Base-by-base conservation (phyloP, 2,329 filamentous ascomycete genomes). In the Rhytidhysteron rufulum region DNA sequence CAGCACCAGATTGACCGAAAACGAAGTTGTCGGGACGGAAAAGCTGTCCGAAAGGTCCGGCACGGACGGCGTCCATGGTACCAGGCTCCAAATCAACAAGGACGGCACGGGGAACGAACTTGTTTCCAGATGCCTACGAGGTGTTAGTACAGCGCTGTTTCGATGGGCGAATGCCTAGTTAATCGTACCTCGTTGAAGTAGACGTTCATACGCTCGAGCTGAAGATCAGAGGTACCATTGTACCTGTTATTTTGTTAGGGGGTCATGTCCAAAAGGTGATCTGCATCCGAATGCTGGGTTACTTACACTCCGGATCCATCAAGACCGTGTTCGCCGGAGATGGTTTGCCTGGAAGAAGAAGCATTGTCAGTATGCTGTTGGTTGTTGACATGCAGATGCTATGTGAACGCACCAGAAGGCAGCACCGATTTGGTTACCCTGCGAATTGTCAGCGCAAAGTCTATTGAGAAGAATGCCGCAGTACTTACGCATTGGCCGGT, bases 381-480 rank as follows among this genome's bases (percentile, higher is more conserved):
- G 30, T 10, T 36, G 34, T 33, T 34, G 34, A 44, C 30, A 36
- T 29, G 37, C 27, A 30, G 17, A 15, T 38, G 46, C 43, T 30
- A 20, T 21, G 37, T 47, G 24, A 54, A 77, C 82, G 58, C 74
- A 88, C 85, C 93, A 98, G 83, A 98, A 98, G 76, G 93, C 93
- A 80, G 93, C 93, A 91, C 93, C 93, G 63, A 97, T 95, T 88
- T 98, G 93, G 86, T 98, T 98, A 83, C 93, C 93, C 91, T 96
- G 63, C 60, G 41, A 49, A 61, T 40, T 42, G 54, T 67, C 42
- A 67, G 62, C 41, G 19, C 30, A n/a, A n/a, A n/a, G n/a, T n/a
- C n/a, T n/a, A n/a, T n/a, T n/a, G n/a, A n/a, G n/a, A n/a, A n/a
- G n/a, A n/a, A n/a, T n/a, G n/a, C n/a, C n/a, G n/a, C 40, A 48